Evolutionary conservation across 768 basidiomycete species (phyloP), one percentile per base, ranked within the genome.

Genomic region (Lactarius tabidus): DNA sequence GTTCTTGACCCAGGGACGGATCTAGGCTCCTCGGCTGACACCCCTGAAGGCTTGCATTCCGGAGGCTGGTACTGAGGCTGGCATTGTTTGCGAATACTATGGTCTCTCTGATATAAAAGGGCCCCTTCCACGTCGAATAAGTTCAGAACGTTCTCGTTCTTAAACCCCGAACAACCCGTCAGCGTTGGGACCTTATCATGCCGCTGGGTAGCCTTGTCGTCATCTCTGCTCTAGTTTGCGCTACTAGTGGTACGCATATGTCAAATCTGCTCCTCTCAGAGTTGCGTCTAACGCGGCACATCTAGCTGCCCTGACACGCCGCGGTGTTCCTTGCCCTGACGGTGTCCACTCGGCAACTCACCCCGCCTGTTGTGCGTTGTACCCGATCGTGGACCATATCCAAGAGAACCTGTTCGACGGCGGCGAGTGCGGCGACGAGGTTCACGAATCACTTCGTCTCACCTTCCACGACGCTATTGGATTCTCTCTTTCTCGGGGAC

Each of bases 351-450:
- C 66, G 18, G 73, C 71, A 12, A 65, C 64, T 0, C 71, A 77
- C 62, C 70, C 70, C 7, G 73, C 72, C 10, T 77, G 76, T 60
- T 77, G 76, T 57, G 68, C 68, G 1, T 71, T 72, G 53, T 76
- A 74, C 69, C 66, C 74, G 33, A 68, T 77, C 53, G 67, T 72
- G 14, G 76, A 76, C 45, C 72, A 73, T 48, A 70, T 77, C 54
- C 66, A 76, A 62, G 59, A 61, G 23, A 70, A 71, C 59, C 58
- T 75, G 9, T 76, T 75, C 67, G 59, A 71, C 66, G 69, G 69
- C 58, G 74, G 71, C 26, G 56, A 72, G 62, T 77, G 76, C 62
- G 71, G 71, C 53, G 72, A 75, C 29, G 74, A 75, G 28, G 74
- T 70, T 18, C 73, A 73, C 41, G 72, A 69, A 55, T 67, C 72